These are phyloP conservation scores for Melampsora larici-populina DNA, from an alignment of 1,284 basidiomycete genomes.

Conservation along the genomic window DNA sequence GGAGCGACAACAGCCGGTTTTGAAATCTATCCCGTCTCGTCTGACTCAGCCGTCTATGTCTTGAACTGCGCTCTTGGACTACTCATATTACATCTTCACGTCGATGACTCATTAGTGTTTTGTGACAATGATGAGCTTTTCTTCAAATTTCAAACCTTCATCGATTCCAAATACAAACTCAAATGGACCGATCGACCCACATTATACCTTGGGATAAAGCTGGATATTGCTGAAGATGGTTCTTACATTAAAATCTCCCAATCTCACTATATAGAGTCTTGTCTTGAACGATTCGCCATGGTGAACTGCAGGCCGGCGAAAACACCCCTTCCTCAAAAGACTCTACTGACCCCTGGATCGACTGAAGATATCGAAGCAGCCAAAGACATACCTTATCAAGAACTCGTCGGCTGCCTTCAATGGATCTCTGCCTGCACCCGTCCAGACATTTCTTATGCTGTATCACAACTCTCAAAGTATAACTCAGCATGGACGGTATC, in stretches of 20 bases:
- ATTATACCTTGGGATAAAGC: neutral
- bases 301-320: neutral
- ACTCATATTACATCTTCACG: no score
- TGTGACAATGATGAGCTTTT: neutral
- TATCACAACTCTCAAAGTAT: no score
- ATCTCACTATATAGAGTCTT: neutral
- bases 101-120: no score
- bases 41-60: no score
- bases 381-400: neutral
- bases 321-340: neutral
- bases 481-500: no score
- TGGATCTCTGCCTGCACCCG: neutral
- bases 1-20: no score
- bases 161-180: neutral
- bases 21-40: no score
- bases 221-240: no score
- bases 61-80: no score
- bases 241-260: no score
- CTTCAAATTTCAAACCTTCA: neutral
- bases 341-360: neutral
- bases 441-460: no score
- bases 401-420: neutral
- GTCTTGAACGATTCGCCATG: neutral
- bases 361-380: neutral
- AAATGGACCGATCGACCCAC: neutral